Base-by-base conservation (phyloP, 2,329 filamentous ascomycete genomes). In the Aphanocladium album region DNA sequence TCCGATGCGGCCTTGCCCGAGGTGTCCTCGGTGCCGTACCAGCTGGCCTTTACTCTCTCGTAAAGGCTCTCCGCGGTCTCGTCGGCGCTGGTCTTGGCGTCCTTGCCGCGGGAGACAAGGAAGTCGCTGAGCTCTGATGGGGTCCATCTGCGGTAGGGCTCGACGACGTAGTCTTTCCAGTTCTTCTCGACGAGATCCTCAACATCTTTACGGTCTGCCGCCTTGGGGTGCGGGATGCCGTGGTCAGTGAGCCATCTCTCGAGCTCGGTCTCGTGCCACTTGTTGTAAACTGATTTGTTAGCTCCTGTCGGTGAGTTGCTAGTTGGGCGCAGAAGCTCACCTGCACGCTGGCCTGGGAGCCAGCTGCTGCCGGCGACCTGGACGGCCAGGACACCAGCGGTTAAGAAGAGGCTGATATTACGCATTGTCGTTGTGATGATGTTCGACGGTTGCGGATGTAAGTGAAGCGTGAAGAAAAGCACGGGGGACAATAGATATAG, bases 241-340 rank as follows among this genome's bases (percentile, higher is more conserved):
- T 98, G 84, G 73, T 99, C 95, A 33, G 90, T 90, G 54, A 99
- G 86, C 95, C 95, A 99, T 70, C 93, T 86, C 79, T 99, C 93
- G 33, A 99, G 86, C 82, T 99, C 95, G 23, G 91, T 96, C 80
- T 98, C 89, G 70, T 98, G 93, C 95, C 95, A 99, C 75, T 95
- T 97, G 79, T 98, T 97, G 82, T 98, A 98, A 17, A 89, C 93
- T 96, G 54, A 17, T 7, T 30, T 16, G 27, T 46, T 57, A 52
- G 47, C 21, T n/a, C 16, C 47, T 11, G 37, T 19, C 43, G n/a
- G 7, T 23, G n/a, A 11, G 23, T 19, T 12, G 3, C 3, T 23
- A 7, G 17, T 19, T n/a, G 9, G 12, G 7, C 37, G n/a, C 33
- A 50, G 27, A 25, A 2, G n/a, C 21, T 37, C 83, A 96, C 93